phyloP scores from a whole-genome alignment of 2,329 filamentous ascomycete genomes.

The Aspergillus costaricaensis region DNA sequence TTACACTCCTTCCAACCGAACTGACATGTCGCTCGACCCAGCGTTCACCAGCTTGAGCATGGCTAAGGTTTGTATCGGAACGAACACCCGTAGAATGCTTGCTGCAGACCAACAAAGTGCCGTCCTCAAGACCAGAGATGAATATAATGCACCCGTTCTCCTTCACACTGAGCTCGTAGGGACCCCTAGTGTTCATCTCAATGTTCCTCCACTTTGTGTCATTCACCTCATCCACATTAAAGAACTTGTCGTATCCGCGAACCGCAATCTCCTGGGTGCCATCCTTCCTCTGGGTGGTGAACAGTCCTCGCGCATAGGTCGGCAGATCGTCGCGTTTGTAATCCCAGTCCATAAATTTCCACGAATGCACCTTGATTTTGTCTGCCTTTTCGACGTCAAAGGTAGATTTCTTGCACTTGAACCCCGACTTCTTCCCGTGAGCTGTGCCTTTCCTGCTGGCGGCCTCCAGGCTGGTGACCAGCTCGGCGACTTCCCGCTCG shows the following conservation, averaged over 20 bases:
- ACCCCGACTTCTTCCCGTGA: conserved; percentile 54
- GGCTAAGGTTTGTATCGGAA: conserved; percentile 71
- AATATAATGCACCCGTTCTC: conserved; percentile 99
- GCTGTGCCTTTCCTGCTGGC: conserved; percentile 50
- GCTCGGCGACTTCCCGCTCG: conserved; percentile 62
- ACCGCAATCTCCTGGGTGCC: conserved; percentile 76
- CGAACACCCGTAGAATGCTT: conserved; percentile 92
- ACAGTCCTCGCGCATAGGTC: conserved; percentile 89
- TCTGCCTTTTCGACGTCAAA: conserved; percentile 69
- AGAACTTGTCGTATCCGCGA: conserved; percentile 98
- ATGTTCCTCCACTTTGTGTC: conserved; percentile 85
- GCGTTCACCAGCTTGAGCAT: conserved; percentile 78
- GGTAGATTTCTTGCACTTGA: conserved; percentile 77
- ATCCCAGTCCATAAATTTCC: conserved; percentile 92
- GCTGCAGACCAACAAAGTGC: conserved; percentile 91
- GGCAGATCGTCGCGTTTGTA: conserved; percentile 87
- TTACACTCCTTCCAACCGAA: conserved; percentile 73
- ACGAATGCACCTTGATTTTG: conserved; percentile 76
- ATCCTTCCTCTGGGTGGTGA: conserved; percentile 72
- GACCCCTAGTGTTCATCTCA: conserved; percentile 71
- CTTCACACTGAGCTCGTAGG: conserved; percentile 94
- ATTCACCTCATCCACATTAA: conserved; percentile 82
- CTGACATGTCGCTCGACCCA: conserved; percentile 80
- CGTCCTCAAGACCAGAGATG: conserved; percentile 86
- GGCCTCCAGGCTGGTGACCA: conserved; percentile 66